Evolutionary conservation across 2,329 filamentous ascomycete genomes (phyloP).

Genomic region (Monilinia aucupariae): DNA sequence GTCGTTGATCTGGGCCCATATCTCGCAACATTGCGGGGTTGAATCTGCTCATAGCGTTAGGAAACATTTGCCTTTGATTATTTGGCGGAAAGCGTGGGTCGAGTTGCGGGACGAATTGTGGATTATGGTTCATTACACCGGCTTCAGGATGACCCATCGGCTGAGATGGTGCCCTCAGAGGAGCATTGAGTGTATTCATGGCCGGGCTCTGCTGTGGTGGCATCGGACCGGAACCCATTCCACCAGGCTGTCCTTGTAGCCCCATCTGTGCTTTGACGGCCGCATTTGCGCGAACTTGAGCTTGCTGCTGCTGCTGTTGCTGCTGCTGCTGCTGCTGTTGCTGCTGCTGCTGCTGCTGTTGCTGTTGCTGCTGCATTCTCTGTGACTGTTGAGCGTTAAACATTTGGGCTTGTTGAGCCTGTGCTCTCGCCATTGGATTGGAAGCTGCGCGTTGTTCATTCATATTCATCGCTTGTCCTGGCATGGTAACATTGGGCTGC

Average conservation of each 20-base stretch:
- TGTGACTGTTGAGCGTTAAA: constrained; percentile 33
- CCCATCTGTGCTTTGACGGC: constrained; percentile 42
- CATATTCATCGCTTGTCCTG: constrained; percentile 29
- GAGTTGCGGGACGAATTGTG: constrained; percentile 47
- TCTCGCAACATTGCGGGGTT: constrained; percentile 39
- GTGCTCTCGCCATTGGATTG: constrained; percentile 30
- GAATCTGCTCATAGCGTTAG: constrained; percentile 35
- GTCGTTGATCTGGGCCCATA: constrained; percentile 45
- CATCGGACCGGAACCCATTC: constrained; percentile 45
- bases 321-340: constrained; percentile 24
- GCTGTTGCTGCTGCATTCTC: constrained; percentile 28
- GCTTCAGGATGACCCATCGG: constrained; percentile 31
- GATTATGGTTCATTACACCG: constrained; percentile 41
- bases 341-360: constrained; percentile 27
- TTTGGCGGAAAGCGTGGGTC: constrained; percentile 51
- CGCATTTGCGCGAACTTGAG: constrained; percentile 28
- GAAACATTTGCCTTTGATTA: constrained; percentile 41
- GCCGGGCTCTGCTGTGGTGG: constrained; percentile 53
- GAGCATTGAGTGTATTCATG: constrained; percentile 53
- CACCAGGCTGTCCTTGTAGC: constrained; percentile 49
- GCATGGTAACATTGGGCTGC: constrained; percentile 31
- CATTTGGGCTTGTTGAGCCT: constrained; percentile 32
- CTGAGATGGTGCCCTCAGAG: constrained; percentile 38
- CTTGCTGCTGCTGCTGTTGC: constrained; percentile 24
- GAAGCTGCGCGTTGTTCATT: constrained; percentile 27